Conservation (phyloP, 2,329 filamentous ascomycete genomes). For the Epichloe gansuensis region DNA sequence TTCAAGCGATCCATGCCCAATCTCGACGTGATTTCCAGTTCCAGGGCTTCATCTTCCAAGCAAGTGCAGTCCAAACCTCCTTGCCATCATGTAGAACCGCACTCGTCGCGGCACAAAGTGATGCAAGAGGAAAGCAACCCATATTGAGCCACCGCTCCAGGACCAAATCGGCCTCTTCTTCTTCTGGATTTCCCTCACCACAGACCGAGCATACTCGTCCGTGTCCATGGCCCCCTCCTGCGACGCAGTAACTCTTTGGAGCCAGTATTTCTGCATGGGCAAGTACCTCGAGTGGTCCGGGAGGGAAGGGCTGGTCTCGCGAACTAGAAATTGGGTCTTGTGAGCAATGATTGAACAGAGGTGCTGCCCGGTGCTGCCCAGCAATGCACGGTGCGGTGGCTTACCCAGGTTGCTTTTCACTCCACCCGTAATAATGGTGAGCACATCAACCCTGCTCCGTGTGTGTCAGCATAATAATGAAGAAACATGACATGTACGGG, state of each 20-base stretch:
- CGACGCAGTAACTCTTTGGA: conserved; percentile 4
- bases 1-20: background rate
- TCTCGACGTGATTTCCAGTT: no score
- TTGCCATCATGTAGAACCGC: background rate
- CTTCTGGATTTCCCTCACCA: conserved; percentile 7
- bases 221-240: conserved; percentile 5
- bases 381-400: background rate
- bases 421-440: conserved; percentile 8
- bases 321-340: conserved; percentile 1
- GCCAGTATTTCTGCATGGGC: conserved; percentile 8
- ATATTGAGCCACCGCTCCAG: conserved; percentile 8
- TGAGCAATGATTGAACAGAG: background rate
- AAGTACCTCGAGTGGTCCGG: conserved; percentile 7
- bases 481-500: background rate
- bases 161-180: conserved; percentile 9
- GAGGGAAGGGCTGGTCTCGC: conserved; percentile 6
- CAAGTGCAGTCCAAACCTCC: background rate
- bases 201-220: conserved; percentile 8
- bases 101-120: conserved; percentile 5
- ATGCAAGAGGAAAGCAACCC: conserved; percentile 13
- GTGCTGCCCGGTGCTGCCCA: no score
- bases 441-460: conserved; percentile 6
- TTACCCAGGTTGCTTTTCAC: conserved; percentile 10
- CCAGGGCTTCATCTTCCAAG: background rate
- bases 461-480: background rate